Base-by-base conservation (phyloP, 768 basidiomycete species). In the Russula virescens region DNA sequence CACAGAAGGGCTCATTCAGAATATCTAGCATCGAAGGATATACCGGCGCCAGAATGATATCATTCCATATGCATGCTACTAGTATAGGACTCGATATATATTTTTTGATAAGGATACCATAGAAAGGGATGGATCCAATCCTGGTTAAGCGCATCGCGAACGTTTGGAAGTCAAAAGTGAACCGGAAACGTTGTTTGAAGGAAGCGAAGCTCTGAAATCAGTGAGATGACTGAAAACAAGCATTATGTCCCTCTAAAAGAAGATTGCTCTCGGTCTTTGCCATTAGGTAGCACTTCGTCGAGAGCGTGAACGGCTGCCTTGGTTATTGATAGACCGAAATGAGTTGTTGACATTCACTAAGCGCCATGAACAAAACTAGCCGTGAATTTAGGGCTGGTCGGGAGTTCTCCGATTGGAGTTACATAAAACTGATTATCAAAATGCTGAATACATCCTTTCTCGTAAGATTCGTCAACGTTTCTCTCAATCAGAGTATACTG, bases 231-330 rank as follows among this genome's bases (percentile, higher is more conserved):
- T 74, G 64, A 68, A 72, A 66, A 65, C 65, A 53, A 79, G 88
- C 87, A 91, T 90, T 90, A 88, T 83, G 83, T 82, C 82, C 80
- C 76, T 81, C 83, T 72, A 75, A 70, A 21, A 47, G 3, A 43
- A 21, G 74, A 71, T 66, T 73, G 16, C 40, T 90, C 83, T 89
- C 72, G 87, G 84, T 87, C 83, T 78, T 81, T 79, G 84, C 88
- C 88, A 91, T 91, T 89, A 84, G 78, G 86, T 78, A 73, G 72
- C 75, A 68, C 79, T 78, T 78, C 56, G 79, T 77, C 77, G 65
- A 56, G 71, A 68, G 67, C 63, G 61, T 59, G 70, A 66, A 75
- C 78, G 75, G 79, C 75, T 79, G 80, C 77, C 86, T 84, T 87
- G 87, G 87, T 84, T 79, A 75, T 71, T 79, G 80, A 80, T 75